Evolutionary conservation across 2,329 filamentous ascomycete genomes (phyloP).

Genomic region (Pseudogymnoascus sp.): DNA sequence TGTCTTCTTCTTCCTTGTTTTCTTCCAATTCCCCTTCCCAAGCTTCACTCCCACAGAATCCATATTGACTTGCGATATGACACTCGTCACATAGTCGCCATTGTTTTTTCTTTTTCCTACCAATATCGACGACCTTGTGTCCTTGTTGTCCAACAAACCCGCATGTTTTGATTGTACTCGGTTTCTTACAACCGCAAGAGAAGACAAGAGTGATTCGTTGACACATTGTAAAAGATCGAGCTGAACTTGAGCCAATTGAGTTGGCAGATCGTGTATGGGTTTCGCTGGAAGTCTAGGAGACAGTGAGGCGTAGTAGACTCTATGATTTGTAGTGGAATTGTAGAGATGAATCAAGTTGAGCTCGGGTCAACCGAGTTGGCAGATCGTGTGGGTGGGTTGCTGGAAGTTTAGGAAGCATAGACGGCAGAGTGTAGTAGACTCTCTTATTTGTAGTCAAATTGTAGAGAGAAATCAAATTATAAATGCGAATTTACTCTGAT

Average conservation of each 20-base stretch:
- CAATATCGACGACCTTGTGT: neutral
- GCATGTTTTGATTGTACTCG: neutral
- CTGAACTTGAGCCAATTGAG: neutral
- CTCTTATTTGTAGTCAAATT: neutral
- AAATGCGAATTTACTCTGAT: neutral
- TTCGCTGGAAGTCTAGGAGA: neutral
- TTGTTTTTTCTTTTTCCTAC: too few relatives aligned
- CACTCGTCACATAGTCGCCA: neutral
- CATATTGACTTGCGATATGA: neutral
- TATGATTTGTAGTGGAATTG: neutral
- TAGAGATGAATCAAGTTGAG: neutral
- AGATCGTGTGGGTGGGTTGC: neutral
- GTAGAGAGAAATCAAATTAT: neutral
- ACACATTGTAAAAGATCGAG: neutral
- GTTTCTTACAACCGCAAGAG: neutral
- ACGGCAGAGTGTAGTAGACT: neutral
- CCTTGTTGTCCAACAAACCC: neutral
- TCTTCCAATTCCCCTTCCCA: neutral
- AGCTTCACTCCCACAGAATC: neutral
- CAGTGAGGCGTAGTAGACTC: neutral
- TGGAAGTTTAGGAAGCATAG: neutral
- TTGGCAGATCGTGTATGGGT: neutral
- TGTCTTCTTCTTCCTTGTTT: neutral
- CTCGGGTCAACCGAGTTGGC: neutral
- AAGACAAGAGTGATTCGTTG: neutral